These are phyloP conservation scores for Amylocarpus encephaloides DNA, from an alignment of 2,329 filamentous ascomycete genomes.

Conservation along the genomic window DNA sequence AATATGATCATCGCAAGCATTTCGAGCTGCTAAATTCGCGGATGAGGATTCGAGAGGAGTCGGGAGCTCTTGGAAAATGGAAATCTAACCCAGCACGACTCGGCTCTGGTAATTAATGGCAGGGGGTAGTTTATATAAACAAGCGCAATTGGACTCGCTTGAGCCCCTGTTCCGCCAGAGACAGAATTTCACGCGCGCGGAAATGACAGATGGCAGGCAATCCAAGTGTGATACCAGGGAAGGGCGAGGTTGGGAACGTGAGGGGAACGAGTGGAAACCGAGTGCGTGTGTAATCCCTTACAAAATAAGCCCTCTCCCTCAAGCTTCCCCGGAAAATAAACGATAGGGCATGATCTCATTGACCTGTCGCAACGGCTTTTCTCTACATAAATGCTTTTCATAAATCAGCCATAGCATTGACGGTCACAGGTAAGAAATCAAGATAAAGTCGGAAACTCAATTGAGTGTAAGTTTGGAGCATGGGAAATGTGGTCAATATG, in stretches of 20 bases:
- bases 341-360: constrained; percentile 1
- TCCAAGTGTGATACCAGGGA: neutral
- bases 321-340: constrained; percentile 1
- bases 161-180: too few species aligned
- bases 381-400: neutral
- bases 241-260: neutral
- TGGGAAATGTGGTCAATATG: too few species aligned
- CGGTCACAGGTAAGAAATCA: too few species aligned
- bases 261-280: neutral
- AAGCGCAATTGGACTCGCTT: neutral
- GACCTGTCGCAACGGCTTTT: neutral
- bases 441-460: too few species aligned
- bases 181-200: too few species aligned
- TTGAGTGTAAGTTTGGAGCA: too few species aligned
- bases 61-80: neutral
- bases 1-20: constrained; percentile 1
- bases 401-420: neutral
- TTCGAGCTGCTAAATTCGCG: neutral
- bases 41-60: neutral
- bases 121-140: neutral
- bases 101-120: neutral
- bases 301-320: neutral
- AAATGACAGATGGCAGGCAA: too few species aligned
- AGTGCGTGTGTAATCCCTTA: neutral
- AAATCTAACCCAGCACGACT: neutral